Base-by-base conservation (phyloP, 192 early-diverging fungal species). In the Glomus cerebriforme region DNA sequence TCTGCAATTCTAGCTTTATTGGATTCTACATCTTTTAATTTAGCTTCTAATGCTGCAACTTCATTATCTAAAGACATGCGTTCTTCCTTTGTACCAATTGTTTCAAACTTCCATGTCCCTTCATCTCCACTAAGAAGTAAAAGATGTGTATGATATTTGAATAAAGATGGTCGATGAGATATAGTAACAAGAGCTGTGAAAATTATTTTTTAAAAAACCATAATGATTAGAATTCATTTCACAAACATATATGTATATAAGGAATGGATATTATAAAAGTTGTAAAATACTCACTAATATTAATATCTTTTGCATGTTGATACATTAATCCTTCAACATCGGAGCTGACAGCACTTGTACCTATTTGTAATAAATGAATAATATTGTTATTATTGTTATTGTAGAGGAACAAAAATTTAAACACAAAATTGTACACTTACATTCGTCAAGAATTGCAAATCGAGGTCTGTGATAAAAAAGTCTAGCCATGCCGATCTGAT, bases 361-460 rank as follows among this genome's bases (percentile, higher is more conserved):
- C 81, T 81, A 54, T 13, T 26, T 35, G 37, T 35, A 62, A 34
- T 59, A 7, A 27, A 54, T 7, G 31, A 22, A 43, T 12, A 64
- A 64, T 37, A 26, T 45, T 77, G 7, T 37, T 12, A 47, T 47
- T 45, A 75, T 32, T 65, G 26, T 27, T 62, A 37, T 22, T 32
- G 8, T 37, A 75, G 22, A 22, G 37, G 35, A 24, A n/a, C 6
- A 17, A 58, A 29, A 17, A 49, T 7, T 72, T 6, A 24, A 1
- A 77, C 2, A 31, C 39, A 43, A 29, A 87, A 19, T 7, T 19
- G 2, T 35, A 37, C 22, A 89, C 29, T 93, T 94, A 83, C 94
- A 96, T 89, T 99, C 98, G 85, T 98, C 97, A 83, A 99, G 87
- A 81, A 99, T 95, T 35, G 97, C 98, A 86, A 91, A 99, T 78